Percentiles rank a stretch among this genome's conserved stretches.
phyloP scores from a whole-genome alignment of 257 asterid species.

The Gynochthodes officinalis region DNA sequence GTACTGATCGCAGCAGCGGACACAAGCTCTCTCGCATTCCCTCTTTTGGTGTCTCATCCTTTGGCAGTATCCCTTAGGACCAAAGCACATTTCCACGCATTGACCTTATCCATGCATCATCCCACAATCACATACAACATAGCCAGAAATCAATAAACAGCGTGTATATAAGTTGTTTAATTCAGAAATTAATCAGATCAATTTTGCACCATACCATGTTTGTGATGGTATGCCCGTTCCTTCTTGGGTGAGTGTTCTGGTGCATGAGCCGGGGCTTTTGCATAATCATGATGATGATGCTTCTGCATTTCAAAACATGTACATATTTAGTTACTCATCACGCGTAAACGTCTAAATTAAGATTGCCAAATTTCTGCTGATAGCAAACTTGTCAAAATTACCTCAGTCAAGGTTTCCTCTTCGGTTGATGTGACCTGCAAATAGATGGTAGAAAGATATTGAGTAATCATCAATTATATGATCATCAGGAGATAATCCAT shows the following conservation, averaged over 20 bases:
- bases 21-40: conserved; percentile 11
- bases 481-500: neutral
- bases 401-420: conserved; percentile 4
- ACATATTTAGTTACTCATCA: too few relatives aligned
- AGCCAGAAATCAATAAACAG: too few relatives aligned
- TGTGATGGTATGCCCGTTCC: neutral
- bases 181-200: neutral
- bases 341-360: neutral
- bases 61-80: neutral
- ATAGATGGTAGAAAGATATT: neutral
- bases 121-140: neutral
- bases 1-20: conserved; percentile 14
- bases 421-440: conserved; percentile 9
- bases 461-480: neutral
- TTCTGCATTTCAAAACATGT: too few relatives aligned
- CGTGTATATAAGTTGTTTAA: too few relatives aligned
- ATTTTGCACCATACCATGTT: neutral
- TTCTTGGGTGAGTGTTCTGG: neutral
- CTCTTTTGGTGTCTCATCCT: neutral
- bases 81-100: conserved; percentile 4
- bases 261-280: neutral
- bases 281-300: neutral
- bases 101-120: neutral
- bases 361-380: too few relatives aligned
- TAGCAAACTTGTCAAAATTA: too few relatives aligned